Percentiles rank a stretch among this genome's conserved stretches.
Evolutionary conservation across 179 eudicot genomes (phyloP).

Genomic region (Carnegiea gigantea): DNA sequence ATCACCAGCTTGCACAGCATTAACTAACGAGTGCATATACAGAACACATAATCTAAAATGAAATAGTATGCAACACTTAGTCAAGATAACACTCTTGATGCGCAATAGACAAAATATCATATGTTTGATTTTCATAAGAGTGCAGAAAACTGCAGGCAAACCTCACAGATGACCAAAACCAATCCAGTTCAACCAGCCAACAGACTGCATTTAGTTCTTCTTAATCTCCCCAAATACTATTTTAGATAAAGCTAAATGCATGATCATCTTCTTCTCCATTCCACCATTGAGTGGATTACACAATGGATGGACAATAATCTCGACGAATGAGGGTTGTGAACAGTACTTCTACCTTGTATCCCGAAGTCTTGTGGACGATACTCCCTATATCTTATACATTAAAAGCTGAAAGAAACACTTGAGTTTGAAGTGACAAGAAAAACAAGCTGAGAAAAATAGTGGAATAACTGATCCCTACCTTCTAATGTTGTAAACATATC

Average conservation of each 20-base stretch:
- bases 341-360: too few relatives aligned
- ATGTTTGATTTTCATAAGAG: background rate
- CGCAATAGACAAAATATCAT: background rate
- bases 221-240: too few relatives aligned
- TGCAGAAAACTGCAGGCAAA: background rate
- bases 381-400: too few relatives aligned
- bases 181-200: too few relatives aligned
- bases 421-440: too few relatives aligned
- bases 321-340: background rate
- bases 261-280: background rate
- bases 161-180: background rate
- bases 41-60: background rate
- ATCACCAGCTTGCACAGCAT: conserved; percentile 2
- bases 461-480: too few relatives aligned
- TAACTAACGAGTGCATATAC: background rate
- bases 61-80: background rate
- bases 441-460: too few relatives aligned
- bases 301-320: background rate
- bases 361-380: too few relatives aligned
- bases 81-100: background rate
- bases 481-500: too few relatives aligned
- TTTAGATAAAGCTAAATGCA: background rate
- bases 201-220: background rate
- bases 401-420: too few relatives aligned
- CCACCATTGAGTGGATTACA: background rate